Evolutionary conservation across 179 eudicot genomes (phyloP).

Genomic region (Heliamphora pulchella): DNA sequence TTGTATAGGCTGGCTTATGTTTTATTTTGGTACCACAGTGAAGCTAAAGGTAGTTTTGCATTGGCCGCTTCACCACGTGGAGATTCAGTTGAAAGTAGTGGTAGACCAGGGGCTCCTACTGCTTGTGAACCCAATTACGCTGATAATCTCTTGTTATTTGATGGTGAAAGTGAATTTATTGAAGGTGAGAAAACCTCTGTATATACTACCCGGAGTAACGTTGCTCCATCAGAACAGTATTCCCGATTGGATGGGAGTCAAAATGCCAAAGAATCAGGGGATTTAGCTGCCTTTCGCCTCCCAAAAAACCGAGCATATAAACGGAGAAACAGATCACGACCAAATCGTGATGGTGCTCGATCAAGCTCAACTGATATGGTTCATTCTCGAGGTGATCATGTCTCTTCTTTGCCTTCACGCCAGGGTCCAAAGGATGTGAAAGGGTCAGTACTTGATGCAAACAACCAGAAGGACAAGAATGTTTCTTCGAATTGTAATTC

Average conservation of each 20-base stretch:
- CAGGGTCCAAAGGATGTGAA: constrained; percentile 33
- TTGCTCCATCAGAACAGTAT: constrained; percentile 53
- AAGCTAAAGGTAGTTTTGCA: constrained; percentile 94
- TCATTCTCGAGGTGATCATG: constrained; percentile 45
- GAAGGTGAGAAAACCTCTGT: constrained; percentile 40
- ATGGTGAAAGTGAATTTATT: constrained; percentile 59
- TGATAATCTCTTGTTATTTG: constrained; percentile 78
- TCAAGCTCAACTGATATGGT: constrained; percentile 46
- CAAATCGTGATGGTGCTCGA: constrained; percentile 74
- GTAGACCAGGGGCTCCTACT: constrained; percentile 52
- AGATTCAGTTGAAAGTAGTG: constrained; percentile 97
- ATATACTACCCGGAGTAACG: constrained; percentile 33
- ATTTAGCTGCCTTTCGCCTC: constrained; percentile 53
- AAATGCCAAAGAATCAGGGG: constrained; percentile 51
- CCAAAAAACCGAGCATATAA: constrained; percentile 75
- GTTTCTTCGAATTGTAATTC: constrained; percentile 18
- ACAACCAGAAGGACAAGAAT: constrained; percentile 19
- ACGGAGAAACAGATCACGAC: constrained; percentile 67
- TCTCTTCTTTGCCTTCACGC: constrained; percentile 40
- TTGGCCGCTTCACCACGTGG: constrained; percentile 82
- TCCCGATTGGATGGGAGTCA: constrained; percentile 48
- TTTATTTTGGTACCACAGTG: constrained; percentile 41
- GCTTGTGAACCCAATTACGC: constrained; percentile 82
- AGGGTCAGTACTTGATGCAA: constrained; percentile 19
- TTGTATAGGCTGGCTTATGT: not conserved